Conservation (phyloP, 306 rosid species). For the Albizia julibrissin region DNA sequence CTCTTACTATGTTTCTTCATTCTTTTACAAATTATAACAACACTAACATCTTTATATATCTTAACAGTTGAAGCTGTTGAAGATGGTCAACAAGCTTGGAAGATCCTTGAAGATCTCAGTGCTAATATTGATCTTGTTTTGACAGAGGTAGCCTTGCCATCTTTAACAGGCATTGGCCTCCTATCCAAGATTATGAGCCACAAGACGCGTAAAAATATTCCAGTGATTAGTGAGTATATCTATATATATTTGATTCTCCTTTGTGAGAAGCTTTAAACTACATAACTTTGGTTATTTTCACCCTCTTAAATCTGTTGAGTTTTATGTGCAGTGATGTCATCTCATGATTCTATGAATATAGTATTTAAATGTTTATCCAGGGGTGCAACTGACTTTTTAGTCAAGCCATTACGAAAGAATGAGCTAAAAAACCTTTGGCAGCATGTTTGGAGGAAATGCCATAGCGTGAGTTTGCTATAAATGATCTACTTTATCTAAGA, state of each 20-base stretch:
- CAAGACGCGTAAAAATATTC: conserved; percentile 68
- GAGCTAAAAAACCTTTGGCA: conserved; percentile 98
- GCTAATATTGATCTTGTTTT: conserved; percentile 77
- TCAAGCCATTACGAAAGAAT: conserved; percentile 92
- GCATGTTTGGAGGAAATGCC: conserved; percentile 98
- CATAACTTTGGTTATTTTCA: background rate
- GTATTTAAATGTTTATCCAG: conserved; percentile 95
- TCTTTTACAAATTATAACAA: background rate
- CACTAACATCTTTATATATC: background rate
- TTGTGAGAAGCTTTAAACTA: background rate
- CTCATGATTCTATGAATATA: conserved; percentile 88
- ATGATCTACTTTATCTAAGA: background rate
- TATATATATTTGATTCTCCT: conserved; percentile 18
- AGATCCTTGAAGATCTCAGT: conserved; percentile 70
- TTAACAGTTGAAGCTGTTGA: conserved; percentile 31
- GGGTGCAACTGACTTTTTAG: conserved; percentile 95
- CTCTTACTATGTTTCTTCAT: background rate
- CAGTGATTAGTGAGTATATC: conserved; percentile 79
- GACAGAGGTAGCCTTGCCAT: conserved; percentile 87
- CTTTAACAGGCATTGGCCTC: conserved; percentile 79
- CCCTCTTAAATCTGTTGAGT: background rate
- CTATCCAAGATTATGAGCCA: conserved; percentile 85
- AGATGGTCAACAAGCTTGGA: conserved; percentile 91
- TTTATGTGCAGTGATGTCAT: conserved; percentile 86
- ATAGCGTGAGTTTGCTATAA: conserved; percentile 67